Evolutionary conservation across 2,329 filamentous ascomycete species (phyloP), one percentile per base, ranked within the genome.

Genomic region (Raffaelea arxii): DNA sequence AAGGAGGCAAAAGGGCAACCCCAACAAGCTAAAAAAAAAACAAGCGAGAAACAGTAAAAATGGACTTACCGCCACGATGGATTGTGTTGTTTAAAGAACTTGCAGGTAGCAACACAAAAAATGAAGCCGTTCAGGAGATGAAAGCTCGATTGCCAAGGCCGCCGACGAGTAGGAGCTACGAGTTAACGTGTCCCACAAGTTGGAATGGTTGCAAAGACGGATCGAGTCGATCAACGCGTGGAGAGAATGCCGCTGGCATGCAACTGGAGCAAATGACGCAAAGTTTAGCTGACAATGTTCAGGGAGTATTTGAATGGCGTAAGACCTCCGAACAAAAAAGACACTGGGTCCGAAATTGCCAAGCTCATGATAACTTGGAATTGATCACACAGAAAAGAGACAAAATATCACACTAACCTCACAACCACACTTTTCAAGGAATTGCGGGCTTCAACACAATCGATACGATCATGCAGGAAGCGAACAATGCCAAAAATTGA

Each of bases 111-210:
- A n/a, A n/a, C n/a, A n/a, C n/a, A n/a, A n/a, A n/a, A n/a, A n/a
- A n/a, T n/a, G n/a, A n/a, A n/a, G n/a, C n/a, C n/a, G n/a, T n/a
- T n/a, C n/a, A n/a, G n/a, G n/a, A n/a, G n/a, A n/a, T n/a, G n/a
- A n/a, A n/a, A n/a, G n/a, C 64, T 67, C 61, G 69, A 67, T 69
- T 68, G 66, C 68, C 68, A 63, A 67, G 61, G 63, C n/a, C n/a
- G 61, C 60, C 61, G 46, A 30, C 24, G 60, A 22, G 69, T 70
- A 70, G 75, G 71, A 78, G 71, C 68, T 72, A 76, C 75, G 76
- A 79, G 73, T 67, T 74, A 79, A 79, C 74, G 75, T 77, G 73
- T 79, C 75, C 76, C 71, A 75, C 71, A 59, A 59, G 60, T 44
- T 46, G 27, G 42, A 14, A 19, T n/a, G 4, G n/a, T 9, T 12